phyloP scores from a whole-genome alignment of 805 yeast genomes.

The Pichia insulana region DNA sequence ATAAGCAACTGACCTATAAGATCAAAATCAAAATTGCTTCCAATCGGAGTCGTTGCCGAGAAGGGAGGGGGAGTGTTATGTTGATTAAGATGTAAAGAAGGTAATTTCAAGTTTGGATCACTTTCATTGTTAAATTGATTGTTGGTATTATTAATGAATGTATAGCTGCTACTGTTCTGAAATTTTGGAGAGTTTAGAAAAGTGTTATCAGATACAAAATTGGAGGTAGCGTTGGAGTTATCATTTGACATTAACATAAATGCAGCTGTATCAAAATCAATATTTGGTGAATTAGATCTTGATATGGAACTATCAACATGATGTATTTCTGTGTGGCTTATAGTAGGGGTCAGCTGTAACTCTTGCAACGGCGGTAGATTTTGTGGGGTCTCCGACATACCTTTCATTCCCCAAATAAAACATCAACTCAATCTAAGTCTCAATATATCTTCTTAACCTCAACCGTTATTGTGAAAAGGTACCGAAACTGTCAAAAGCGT shows the following conservation, averaged over 20 bases:
- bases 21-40: constrained; percentile 6
- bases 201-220: neutral
- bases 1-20: constrained; percentile 8
- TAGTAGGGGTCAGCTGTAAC: constrained; percentile 1
- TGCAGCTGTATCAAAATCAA: constrained; percentile 32
- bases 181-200: neutral
- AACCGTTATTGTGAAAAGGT: no score
- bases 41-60: neutral
- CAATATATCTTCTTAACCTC: no score
- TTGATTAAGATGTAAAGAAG: neutral
- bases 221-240: neutral
- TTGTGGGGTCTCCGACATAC: no score
- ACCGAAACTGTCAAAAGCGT: neutral
- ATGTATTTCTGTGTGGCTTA: neutral
- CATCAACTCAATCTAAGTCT: neutral
- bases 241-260: constrained; percentile 24
- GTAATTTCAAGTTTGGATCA: neutral
- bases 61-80: neutral
- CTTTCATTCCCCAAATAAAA: neutral
- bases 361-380: neutral
- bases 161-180: neutral
- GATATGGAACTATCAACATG: neutral
- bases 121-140: no score
- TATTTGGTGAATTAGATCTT: constrained; percentile 12
- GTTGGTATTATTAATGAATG: neutral